A percentile compares a stretch with the other conserved stretches of the same genome.
Conservation (phyloP, 306 rosid genomes). For the Pueraria montana region DNA sequence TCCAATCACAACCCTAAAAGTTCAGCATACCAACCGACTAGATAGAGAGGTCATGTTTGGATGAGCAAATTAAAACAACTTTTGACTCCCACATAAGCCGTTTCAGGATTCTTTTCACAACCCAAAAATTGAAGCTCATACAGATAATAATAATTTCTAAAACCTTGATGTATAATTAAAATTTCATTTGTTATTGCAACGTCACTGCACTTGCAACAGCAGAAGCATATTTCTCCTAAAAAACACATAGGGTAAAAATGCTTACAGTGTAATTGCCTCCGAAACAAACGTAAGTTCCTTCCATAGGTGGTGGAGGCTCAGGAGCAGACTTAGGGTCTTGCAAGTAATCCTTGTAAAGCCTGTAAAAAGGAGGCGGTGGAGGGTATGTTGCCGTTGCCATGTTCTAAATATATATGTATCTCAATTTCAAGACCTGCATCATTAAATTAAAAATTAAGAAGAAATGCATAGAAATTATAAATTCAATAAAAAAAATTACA, state of each 20-base stretch:
- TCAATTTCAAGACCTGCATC: too few species aligned
- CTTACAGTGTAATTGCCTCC: constrained; percentile 83
- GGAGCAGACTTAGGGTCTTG: constrained; percentile 88
- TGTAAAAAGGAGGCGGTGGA: constrained; percentile 91
- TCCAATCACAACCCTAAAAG: constrained; percentile 26
- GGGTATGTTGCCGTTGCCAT: constrained; percentile 94
- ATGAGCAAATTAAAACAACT: background rate
- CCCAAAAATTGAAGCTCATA: too few species aligned
- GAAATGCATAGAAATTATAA: too few species aligned
- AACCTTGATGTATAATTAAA: background rate
- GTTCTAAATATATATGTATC: constrained; percentile 1
- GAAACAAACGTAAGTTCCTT: constrained; percentile 83
- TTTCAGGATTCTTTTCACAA: background rate
- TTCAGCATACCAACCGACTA: background rate
- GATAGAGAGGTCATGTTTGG: background rate
- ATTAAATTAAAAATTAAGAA: too few species aligned
- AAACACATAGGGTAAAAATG: constrained; percentile 8
- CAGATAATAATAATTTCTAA: background rate
- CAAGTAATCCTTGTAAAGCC: constrained; percentile 84
- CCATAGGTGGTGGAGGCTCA: constrained; percentile 84
- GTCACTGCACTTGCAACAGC: background rate
- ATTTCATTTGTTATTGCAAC: background rate
- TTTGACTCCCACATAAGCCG: constrained; percentile 22
- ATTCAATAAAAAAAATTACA: too few species aligned
- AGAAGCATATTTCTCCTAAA: background rate